A percentile compares a stretch with the other conserved stretches of the same genome.
These are phyloP conservation scores for Mrakia frigida DNA, from an alignment of 768 basidiomycete genomes.

Conservation along the genomic window DNA sequence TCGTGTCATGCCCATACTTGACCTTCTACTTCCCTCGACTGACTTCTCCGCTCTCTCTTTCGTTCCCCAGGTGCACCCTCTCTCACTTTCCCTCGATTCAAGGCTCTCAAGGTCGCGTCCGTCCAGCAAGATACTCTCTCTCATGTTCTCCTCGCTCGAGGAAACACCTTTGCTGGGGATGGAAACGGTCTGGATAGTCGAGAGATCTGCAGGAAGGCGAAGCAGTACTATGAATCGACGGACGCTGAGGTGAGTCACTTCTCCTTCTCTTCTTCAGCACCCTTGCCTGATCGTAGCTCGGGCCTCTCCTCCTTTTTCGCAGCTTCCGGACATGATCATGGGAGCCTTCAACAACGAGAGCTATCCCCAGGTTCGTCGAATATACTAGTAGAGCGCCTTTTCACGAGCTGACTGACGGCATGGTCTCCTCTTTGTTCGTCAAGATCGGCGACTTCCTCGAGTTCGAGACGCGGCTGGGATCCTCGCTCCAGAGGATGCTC, in stretches of 20 bases:
- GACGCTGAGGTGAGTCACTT: constrained; percentile 11
- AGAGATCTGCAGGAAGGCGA: not conserved
- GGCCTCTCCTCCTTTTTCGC: not conserved
- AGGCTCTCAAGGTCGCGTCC: constrained; percentile 69
- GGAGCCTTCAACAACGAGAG: constrained; percentile 73
- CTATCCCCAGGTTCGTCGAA: constrained; percentile 62
- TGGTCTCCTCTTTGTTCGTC: not conserved
- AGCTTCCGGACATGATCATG: constrained; percentile 76
- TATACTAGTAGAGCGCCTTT: not conserved
- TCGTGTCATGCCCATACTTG: constrained; percentile 29
- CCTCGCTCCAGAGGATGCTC: constrained; percentile 37
- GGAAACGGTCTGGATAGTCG: not conserved
- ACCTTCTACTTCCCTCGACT: not conserved
- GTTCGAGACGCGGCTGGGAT: constrained; percentile 67
- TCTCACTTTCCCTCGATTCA: constrained; percentile 71
- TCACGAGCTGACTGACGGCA: constrained; percentile 13
- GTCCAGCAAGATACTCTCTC: constrained; percentile 86
- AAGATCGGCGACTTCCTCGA: constrained; percentile 78
- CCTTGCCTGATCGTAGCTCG: not conserved
- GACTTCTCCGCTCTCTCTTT: constrained; percentile 9
- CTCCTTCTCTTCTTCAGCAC: no score
- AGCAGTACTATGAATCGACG: constrained; percentile 2
- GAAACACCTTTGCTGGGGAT: constrained; percentile 55
- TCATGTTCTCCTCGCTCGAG: constrained; percentile 70
- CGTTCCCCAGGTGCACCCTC: constrained; percentile 60